phyloP scores from a whole-genome alignment of 352 stramenopile species.

The Phytophthora rubi region DNA sequence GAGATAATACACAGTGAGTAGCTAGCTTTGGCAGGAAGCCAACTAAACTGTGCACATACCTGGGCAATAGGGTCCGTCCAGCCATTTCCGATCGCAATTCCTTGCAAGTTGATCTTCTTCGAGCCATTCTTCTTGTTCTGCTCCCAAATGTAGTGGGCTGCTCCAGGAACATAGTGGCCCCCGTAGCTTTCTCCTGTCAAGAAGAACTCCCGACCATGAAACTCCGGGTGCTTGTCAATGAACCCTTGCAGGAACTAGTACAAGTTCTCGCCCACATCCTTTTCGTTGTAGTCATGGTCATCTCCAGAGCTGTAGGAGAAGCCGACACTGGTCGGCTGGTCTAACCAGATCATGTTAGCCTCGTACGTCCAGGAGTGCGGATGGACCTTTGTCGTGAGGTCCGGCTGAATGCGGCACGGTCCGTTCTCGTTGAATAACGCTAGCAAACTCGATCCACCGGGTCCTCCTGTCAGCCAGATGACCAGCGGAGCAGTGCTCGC shows the following conservation, averaged over 20 bases:
- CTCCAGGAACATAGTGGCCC: slow-evolving; percentile 47
- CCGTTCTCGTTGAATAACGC: slow-evolving; percentile 64
- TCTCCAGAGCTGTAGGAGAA: slow-evolving; percentile 41
- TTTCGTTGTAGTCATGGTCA: slow-evolving; percentile 45
- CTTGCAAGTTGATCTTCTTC: slow-evolving; percentile 48
- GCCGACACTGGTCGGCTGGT: slow-evolving; percentile 50
- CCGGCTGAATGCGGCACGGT: slow-evolving; percentile 45
- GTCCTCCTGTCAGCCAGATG: slow-evolving; percentile 66
- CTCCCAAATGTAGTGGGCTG: slow-evolving; percentile 48
- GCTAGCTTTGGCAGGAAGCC: neutral
- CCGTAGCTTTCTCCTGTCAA: slow-evolving; percentile 45
- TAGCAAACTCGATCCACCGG: slow-evolving; percentile 53
- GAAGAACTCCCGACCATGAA: slow-evolving; percentile 47
- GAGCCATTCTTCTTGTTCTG: slow-evolving; percentile 20
- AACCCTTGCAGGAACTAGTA: slow-evolving; percentile 55
- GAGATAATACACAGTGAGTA: neutral
- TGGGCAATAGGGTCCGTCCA: slow-evolving; percentile 37
- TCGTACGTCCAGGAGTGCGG: slow-evolving; percentile 57
- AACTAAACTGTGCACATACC: slow-evolving; percentile 11
- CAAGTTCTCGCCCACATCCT: slow-evolving; percentile 48
- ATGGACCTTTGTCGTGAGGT: slow-evolving; percentile 48
- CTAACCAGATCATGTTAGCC: slow-evolving; percentile 65
- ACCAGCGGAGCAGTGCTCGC: slow-evolving; percentile 46
- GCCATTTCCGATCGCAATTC: slow-evolving; percentile 46
- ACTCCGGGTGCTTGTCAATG: slow-evolving; percentile 47